phyloP scores from a whole-genome alignment of 2,329 filamentous ascomycete species.

The Thelonectria discophora region DNA sequence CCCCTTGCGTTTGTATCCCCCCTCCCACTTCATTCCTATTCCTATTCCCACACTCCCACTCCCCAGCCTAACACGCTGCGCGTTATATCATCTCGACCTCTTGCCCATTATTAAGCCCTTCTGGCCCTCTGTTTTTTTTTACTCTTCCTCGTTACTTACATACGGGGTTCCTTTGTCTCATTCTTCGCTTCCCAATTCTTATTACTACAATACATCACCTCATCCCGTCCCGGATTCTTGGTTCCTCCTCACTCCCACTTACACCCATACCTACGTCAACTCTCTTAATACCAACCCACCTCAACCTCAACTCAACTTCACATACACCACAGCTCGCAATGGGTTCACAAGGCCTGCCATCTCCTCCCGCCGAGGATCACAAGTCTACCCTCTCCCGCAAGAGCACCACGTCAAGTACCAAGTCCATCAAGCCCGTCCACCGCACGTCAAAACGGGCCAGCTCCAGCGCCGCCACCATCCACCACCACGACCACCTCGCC shows the following conservation, averaged over 20 bases:
- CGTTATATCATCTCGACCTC: conserved; percentile 32
- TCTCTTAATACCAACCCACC: background rate
- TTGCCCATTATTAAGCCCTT: conserved; percentile 42
- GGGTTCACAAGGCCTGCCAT: conserved; percentile 59
- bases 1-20: background rate
- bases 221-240: conserved; percentile 28
- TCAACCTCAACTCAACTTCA: conserved; percentile 22
- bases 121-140: conserved; percentile 28
- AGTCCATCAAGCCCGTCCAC: conserved; percentile 60
- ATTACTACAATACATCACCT: no score
- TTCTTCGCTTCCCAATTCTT: conserved; percentile 9
- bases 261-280: conserved; percentile 21
- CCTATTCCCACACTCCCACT: conserved; percentile 15
- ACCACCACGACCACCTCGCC: conserved; percentile 50
- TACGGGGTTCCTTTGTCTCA: conserved; percentile 8
- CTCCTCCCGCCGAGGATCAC: conserved; percentile 61
- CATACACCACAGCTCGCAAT: conserved; percentile 49
- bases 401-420: conserved; percentile 52
- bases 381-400: conserved; percentile 51
- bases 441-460: conserved; percentile 61
- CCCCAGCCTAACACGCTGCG: conserved; percentile 26
- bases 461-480: conserved; percentile 47
- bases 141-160: conserved; percentile 7
- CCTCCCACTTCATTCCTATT: conserved; percentile 10
- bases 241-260: conserved; percentile 32